Conservation (phyloP, 352 stramenopile genomes). For the Globisporangium alternatum region DNA sequence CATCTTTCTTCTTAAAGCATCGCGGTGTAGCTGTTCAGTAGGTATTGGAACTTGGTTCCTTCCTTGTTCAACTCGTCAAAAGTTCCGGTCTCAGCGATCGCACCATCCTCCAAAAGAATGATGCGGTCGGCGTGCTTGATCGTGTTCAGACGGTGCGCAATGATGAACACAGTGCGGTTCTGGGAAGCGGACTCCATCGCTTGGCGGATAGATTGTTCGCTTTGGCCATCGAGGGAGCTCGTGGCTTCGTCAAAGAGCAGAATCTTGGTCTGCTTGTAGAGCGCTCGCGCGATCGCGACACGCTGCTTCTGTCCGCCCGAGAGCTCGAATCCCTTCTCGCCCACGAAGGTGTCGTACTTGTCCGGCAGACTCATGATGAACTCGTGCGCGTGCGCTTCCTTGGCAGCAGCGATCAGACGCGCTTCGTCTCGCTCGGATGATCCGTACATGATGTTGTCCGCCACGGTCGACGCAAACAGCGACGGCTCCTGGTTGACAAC, state of each 20-base stretch:
- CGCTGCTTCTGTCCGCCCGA: slow-evolving; percentile 97
- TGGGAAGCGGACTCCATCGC: slow-evolving; percentile 58
- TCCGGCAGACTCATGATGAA: slow-evolving; percentile 86
- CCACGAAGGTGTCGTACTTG: slow-evolving; percentile 96
- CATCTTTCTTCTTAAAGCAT: slow-evolving; percentile 41
- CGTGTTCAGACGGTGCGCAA: slow-evolving; percentile 83
- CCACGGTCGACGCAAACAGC: slow-evolving; percentile 78
- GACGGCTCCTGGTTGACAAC: slow-evolving; percentile 87
- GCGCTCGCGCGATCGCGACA: slow-evolving; percentile 74
- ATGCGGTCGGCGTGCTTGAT: slow-evolving; percentile 85
- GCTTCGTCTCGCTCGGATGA: slow-evolving; percentile 47
- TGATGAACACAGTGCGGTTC: slow-evolving; percentile 80
- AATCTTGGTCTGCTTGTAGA: slow-evolving; percentile 83
- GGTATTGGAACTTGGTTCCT: slow-evolving; percentile 75
- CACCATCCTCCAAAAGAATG: slow-evolving; percentile 77
- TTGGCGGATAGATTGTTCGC: slow-evolving; percentile 75
- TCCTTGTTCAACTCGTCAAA: slow-evolving; percentile 74
- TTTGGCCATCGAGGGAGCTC: slow-evolving; percentile 78
- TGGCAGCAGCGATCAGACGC: slow-evolving; percentile 54
- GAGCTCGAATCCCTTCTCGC: slow-evolving; percentile 96
- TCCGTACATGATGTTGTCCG: slow-evolving; percentile 88
- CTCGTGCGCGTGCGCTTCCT: slow-evolving; percentile 73
- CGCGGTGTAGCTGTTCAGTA: slow-evolving; percentile 60
- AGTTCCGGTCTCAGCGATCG: slow-evolving; percentile 72
- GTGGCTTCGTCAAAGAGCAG: slow-evolving; percentile 85